Percentiles rank a stretch among this genome's conserved stretches.
Conservation (phyloP, 345 rosid genomes). For the Lepidium africanum region DNA sequence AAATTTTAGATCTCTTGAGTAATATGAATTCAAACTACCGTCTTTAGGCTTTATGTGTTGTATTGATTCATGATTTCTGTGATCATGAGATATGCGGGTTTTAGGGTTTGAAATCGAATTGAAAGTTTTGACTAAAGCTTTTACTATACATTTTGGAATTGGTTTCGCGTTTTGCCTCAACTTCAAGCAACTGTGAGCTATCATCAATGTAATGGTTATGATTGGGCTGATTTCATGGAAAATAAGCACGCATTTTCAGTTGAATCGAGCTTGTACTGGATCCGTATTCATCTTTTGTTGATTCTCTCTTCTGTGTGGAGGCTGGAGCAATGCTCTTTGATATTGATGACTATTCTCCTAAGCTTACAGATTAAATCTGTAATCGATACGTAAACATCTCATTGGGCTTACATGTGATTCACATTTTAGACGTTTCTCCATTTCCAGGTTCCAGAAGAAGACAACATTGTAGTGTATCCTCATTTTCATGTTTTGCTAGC, state of each 20-base stretch:
- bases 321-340: neutral
- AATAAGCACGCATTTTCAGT: neutral
- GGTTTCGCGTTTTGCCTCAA: neutral
- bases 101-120: neutral
- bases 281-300: neutral
- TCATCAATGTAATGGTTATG: neutral
- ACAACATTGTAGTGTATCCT: neutral
- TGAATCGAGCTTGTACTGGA: neutral
- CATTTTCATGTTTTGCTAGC: neutral
- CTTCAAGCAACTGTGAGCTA: neutral
- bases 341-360: neutral
- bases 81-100: neutral
- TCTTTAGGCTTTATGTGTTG: neutral
- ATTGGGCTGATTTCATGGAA: neutral
- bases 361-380: neutral
- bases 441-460: slow-evolving; percentile 1
- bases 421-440: neutral
- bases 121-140: neutral
- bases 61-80: neutral
- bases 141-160: neutral
- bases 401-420: neutral
- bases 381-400: neutral
- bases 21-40: neutral
- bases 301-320: neutral
- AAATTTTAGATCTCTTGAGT: neutral